Percentiles rank a stretch among this genome's conserved stretches.
These are phyloP conservation scores for Schrenkiella parvula DNA, from an alignment of 345 rosid species.

Conservation along the genomic window DNA sequence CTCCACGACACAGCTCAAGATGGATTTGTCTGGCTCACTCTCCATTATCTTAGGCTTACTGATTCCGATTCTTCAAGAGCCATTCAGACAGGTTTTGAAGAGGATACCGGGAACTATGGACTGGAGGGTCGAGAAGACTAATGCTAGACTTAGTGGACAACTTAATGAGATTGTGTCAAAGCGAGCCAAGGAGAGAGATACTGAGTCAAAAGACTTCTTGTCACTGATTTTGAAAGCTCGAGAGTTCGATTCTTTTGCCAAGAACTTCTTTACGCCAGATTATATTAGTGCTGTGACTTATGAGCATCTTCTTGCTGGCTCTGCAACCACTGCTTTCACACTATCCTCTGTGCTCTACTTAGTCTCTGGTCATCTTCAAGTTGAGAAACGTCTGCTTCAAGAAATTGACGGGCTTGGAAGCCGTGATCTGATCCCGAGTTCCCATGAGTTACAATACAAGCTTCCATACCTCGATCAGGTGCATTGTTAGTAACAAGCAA, in stretches of 20 bases:
- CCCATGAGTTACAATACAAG: conserved; percentile 60
- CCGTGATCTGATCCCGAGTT: conserved; percentile 48
- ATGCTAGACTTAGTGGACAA: conserved; percentile 45
- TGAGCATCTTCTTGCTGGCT: conserved; percentile 93
- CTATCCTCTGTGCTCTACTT: conserved; percentile 66
- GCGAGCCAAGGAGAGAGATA: conserved; percentile 49
- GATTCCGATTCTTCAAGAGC: conserved; percentile 76
- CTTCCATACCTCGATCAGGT: conserved; percentile 88
- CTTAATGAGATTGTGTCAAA: conserved; percentile 70
- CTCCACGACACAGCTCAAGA: conserved; percentile 90
- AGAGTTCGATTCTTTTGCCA: conserved; percentile 51
- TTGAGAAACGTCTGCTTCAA: conserved; percentile 60
- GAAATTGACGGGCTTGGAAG: conserved; percentile 74
- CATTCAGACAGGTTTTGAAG: conserved; percentile 75
- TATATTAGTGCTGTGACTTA: conserved; percentile 83
- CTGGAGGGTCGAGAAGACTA: conserved; percentile 68
- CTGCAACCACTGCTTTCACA: conserved; percentile 83
- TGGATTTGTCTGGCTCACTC: conserved; percentile 80
- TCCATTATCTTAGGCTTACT: conserved; percentile 75
- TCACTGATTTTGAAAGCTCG: conserved; percentile 64
- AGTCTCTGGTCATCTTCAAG: conserved; percentile 66
- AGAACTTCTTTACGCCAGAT: conserved; percentile 56
- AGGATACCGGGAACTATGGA: conserved; percentile 88
- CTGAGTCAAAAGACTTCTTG: conserved; percentile 67
- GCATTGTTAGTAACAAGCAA: not conserved